Conservation (phyloP, 495 filamentous ascomycete genomes). For the Penicillium canariense region DNA sequence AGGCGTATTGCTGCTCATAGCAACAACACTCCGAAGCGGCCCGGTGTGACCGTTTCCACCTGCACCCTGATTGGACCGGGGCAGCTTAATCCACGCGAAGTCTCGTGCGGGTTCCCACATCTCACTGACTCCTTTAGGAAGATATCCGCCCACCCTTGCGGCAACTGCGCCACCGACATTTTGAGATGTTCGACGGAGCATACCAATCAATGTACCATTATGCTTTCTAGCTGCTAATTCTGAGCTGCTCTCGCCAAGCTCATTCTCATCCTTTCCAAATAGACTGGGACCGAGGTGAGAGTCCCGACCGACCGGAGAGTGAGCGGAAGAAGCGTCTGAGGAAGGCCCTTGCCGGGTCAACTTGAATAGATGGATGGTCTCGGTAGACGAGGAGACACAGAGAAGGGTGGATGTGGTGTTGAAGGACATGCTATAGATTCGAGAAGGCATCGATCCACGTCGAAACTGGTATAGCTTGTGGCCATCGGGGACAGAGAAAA, state of each 20-base stretch:
- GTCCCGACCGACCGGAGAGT: slow-evolving; percentile 35
- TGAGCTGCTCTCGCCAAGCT: slow-evolving; percentile 27
- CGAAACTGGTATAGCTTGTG: slow-evolving; percentile 95
- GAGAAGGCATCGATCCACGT: slow-evolving; percentile 86
- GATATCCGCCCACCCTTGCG: slow-evolving; percentile 83
- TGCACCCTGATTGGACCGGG: slow-evolving; percentile 51
- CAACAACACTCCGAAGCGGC: slow-evolving; percentile 79
- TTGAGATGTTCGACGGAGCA: slow-evolving; percentile 95
- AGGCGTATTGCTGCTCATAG: slow-evolving; percentile 87
- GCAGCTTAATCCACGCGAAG: slow-evolving; percentile 93
- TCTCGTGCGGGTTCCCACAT: slow-evolving; percentile 97
- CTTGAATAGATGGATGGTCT: slow-evolving; percentile 97
- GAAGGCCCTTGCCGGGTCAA: slow-evolving; percentile 47
- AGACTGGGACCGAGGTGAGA: slow-evolving; percentile 40
- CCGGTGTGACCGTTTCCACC: slow-evolving; percentile 39
- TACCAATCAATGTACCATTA: slow-evolving; percentile 73
- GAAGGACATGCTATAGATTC: slow-evolving; percentile 99
- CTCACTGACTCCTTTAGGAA: slow-evolving; percentile 87
- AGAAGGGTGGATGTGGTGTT: slow-evolving; percentile 90
- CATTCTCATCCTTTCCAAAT: slow-evolving; percentile 37
- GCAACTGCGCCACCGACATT: slow-evolving; percentile 88
- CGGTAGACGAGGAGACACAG: slow-evolving; percentile 91
- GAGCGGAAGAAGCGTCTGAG: slow-evolving; percentile 32
- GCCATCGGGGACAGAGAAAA: slow-evolving; percentile 85
- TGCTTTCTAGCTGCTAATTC: slow-evolving; percentile 46